These are phyloP conservation scores for Penicillium simplicissimum DNA, from an alignment of 495 filamentous ascomycete genomes.

Conservation along the genomic window DNA sequence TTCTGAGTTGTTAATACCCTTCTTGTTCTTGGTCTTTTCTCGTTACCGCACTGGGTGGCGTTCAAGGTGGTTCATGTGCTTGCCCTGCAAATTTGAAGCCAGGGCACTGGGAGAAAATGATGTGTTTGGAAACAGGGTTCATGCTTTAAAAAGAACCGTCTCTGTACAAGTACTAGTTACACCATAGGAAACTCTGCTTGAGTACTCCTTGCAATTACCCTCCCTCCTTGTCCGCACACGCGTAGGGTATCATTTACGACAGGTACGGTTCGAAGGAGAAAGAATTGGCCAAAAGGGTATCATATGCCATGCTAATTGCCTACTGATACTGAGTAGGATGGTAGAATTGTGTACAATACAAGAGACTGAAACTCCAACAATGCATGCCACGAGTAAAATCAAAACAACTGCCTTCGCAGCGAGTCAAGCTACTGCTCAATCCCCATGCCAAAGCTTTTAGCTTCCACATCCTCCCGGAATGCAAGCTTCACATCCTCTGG, in stretches of 20 bases:
- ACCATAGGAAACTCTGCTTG: background rate
- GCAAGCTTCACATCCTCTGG: constrained; percentile 89
- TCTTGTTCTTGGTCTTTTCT: constrained; percentile 19
- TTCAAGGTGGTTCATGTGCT: constrained; percentile 29
- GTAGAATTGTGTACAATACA: constrained; percentile 3
- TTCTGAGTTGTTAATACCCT: constrained; percentile 28
- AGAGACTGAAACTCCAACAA: constrained; percentile 14
- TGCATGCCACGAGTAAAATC: background rate
- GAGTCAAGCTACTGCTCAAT: constrained; percentile 33
- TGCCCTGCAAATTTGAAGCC: constrained; percentile 3
- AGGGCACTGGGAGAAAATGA: constrained; percentile 5
- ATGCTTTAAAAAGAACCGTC: constrained; percentile 1
- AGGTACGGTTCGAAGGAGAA: background rate
- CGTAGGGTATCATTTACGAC: background rate
- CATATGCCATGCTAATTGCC: constrained; percentile 23
- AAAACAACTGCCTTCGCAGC: background rate
- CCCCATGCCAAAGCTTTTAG: constrained; percentile 66
- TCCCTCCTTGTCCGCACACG: background rate
- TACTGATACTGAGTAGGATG: background rate
- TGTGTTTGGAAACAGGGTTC: constrained; percentile 7
- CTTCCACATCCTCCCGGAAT: constrained; percentile 84
- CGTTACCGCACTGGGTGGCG: constrained; percentile 32
- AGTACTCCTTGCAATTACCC: background rate
- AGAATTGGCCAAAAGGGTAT: constrained; percentile 26
- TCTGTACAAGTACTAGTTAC: constrained; percentile 9